phyloP scores from a whole-genome alignment of 176 grass and related monocot genomes.

The Thinopyrum elongatum region DNA sequence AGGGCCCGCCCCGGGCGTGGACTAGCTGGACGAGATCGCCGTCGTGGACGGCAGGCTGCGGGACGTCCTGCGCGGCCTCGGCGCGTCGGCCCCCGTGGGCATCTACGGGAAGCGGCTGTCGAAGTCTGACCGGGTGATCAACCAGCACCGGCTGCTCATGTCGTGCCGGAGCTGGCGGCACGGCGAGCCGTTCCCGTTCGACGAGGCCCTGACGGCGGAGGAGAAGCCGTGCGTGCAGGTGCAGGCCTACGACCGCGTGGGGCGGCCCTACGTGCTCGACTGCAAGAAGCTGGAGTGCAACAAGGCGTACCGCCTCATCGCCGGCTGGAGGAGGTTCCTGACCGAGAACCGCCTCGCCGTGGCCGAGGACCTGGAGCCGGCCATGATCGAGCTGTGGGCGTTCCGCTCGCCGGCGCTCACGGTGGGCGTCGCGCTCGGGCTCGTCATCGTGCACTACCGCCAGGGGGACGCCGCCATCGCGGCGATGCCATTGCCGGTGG shows the following conservation, averaged over 20 bases:
- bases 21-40: neutral
- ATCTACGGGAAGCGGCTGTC: neutral
- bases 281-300: neutral
- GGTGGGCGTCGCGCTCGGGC: neutral
- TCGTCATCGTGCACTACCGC: constrained; percentile 10
- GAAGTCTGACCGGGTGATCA: neutral
- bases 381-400: constrained; percentile 6
- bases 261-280: neutral
- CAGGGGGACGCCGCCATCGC: neutral
- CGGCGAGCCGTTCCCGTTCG: neutral
- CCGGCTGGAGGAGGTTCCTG: neutral
- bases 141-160: neutral
- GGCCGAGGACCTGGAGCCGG: neutral
- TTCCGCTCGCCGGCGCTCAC: neutral
- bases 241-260: neutral
- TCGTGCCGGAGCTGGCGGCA: neutral
- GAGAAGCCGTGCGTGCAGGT: neutral
- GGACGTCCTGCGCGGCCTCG: neutral
- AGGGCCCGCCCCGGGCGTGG: neutral
- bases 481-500: neutral
- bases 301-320: neutral
- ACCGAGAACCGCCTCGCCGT: neutral
- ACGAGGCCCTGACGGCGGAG: neutral
- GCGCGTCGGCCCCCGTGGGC: neutral
- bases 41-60: neutral